Evolutionary conservation across 257 asterid species (phyloP), one percentile per base, ranked within the genome.

Genomic region (Penstemon newberryi): DNA sequence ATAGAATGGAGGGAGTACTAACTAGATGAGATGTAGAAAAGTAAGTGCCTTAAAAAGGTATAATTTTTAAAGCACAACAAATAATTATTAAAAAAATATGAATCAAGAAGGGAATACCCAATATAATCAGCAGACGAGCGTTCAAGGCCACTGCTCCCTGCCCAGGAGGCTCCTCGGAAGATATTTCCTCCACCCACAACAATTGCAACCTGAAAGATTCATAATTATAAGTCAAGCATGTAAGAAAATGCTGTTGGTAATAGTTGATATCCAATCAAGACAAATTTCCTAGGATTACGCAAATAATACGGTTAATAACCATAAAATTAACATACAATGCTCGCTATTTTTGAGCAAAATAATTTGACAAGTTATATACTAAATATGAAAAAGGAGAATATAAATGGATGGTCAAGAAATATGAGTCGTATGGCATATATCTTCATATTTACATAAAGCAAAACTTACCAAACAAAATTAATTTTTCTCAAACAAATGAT

Each of bases 71-170:
- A 53, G 38, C 56, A 67, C 45, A n/a, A 10, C 18, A 64, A 36
- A 56, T 3, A 33, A 61, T 53, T 2, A 25, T 59, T 11, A 6
- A 40, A 66, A 65, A 73, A 50, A 9, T 19, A 45, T 33, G 7
- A 15, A 46, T 11, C 46, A 52, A 54, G 58, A 64, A 74, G 51
- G 66, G 43, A 13, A 60, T 78, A 90, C 98, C 99, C 97, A 43
- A 93, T 93, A 80, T 88, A 90, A 84, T 93, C 99, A 79, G 95
- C 99, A 71, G 92, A 93, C 56, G 96, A 93, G 64, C 94, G 95
- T 63, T 92, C 96, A 74, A 89, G 96, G 55, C 95, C 94, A 58
- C 96, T 82, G 79, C 93, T 69, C 77, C 95, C 95, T 39, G 86
- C 92, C 98, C 96, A 90, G 37, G 95, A 85, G 49, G 95, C 88